Conservation (phyloP, 2,329 filamentous ascomycete species). For the Cylindrodendrum hubeiense region DNA sequence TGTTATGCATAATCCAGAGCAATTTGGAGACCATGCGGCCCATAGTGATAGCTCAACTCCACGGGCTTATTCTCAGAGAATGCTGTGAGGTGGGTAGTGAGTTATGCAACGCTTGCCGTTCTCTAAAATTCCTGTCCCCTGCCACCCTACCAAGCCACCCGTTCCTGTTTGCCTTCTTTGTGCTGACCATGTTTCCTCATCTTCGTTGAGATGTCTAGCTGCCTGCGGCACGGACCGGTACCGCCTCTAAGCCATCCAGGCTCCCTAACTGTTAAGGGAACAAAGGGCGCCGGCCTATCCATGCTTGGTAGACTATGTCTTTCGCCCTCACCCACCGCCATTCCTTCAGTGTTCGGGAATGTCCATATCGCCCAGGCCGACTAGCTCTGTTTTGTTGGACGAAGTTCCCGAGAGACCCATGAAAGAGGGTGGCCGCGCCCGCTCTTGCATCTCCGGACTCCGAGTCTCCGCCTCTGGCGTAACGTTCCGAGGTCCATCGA, state of each 20-base stretch:
- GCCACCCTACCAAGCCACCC: background rate
- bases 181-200: too few relatives aligned
- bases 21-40: background rate
- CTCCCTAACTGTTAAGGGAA: background rate
- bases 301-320: background rate
- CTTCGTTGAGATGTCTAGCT: background rate
- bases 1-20: too few relatives aligned
- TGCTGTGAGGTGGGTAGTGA: slow-evolving; percentile 1
- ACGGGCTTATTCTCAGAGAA: background rate
- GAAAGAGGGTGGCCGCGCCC: slow-evolving; percentile 45
- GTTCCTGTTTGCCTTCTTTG: background rate
- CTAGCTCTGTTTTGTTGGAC: slow-evolving; percentile 38
- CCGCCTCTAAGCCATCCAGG: background rate
- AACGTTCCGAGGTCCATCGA: slow-evolving; percentile 22
- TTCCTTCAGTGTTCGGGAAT: slow-evolving; percentile 41
- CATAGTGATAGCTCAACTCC: background rate
- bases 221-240: background rate
- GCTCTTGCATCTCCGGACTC: slow-evolving; percentile 61
- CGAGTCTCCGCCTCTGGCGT: slow-evolving; percentile 40
- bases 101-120: slow-evolving; percentile 8
- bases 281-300: background rate
- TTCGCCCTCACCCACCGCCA: background rate
- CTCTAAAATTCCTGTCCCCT: background rate
- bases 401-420: slow-evolving; percentile 37
- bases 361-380: slow-evolving; percentile 54